These are phyloP conservation scores for Globisporangium radiosum DNA, from an alignment of 352 stramenopile genomes.

Conservation along the genomic window DNA sequence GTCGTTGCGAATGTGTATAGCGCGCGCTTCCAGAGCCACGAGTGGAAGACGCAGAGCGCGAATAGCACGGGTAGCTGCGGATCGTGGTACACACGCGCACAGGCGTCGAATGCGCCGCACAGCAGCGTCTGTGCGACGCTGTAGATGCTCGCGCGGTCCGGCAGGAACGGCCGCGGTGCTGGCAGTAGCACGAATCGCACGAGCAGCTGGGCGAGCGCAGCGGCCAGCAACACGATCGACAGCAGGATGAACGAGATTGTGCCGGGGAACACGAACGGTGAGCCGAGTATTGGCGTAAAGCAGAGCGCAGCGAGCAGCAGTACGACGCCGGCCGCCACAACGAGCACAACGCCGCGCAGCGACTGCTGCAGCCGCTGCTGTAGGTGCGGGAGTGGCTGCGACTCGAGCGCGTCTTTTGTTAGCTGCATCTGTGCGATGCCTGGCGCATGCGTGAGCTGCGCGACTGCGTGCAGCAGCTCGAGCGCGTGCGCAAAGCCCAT, in stretches of 20 bases:
- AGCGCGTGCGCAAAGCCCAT: conserved; percentile 50
- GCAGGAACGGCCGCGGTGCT: conserved; percentile 16
- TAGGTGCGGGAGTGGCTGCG: conserved; percentile 30
- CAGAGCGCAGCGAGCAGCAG: conserved; percentile 23
- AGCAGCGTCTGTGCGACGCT: conserved; percentile 28
- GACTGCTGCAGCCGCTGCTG: conserved; percentile 54
- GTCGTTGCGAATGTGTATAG: conserved; percentile 8
- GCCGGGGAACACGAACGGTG: conserved; percentile 25
- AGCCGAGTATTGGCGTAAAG: conserved; percentile 21
- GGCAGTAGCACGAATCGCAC: conserved; percentile 42
- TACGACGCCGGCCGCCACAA: conserved; percentile 12
- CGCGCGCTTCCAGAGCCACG: conserved; percentile 39
- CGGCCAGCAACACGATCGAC: conserved; percentile 12
- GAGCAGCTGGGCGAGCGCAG: conserved; percentile 26
- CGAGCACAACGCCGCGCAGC: conserved; percentile 37
- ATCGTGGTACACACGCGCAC: conserved; percentile 27
- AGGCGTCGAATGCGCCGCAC: conserved; percentile 25
- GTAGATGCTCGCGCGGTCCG: conserved; percentile 17
- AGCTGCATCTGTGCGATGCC: conserved; percentile 2
- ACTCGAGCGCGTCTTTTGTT: not conserved
- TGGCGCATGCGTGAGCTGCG: conserved; percentile 19
- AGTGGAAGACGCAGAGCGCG: conserved; percentile 32
- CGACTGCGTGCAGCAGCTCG: conserved; percentile 38
- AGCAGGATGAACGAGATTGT: conserved; percentile 21
- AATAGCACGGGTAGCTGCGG: conserved; percentile 41